Base-by-base conservation (phyloP, 306 rosid species). In the Canavalia gladiata region DNA sequence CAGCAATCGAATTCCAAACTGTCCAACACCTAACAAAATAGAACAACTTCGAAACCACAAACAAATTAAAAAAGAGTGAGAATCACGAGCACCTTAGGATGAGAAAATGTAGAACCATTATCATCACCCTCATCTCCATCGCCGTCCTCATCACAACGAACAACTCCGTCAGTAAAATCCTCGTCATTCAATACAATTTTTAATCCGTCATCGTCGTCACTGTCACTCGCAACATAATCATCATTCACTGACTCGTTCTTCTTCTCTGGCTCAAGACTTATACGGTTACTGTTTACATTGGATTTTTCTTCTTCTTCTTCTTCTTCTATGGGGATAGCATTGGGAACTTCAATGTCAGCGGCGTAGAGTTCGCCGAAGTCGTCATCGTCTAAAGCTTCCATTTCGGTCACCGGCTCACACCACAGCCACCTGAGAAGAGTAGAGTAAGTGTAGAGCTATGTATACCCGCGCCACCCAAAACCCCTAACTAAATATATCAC, bases 141-240 rank as follows among this genome's bases (percentile, higher is more conserved):
- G 25, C 54, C 66, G 25, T 39, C 76, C 2, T 45, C 82, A 11
- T 67, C 80, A 10, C 58, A 74, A 34, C 6, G 83, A 68, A 9
- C 86, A 54, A 11, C 56, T 18, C 47, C 74, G 73, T 6, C 45
- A 6, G 73, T 34, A 57, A 67, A 68, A 52, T 80, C 93, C 8
- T 81, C 91, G 51, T 90, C 92, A 39, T 90, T 90, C 85, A 92
- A 82, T n/a, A 92, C 83, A 6, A 92, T 92, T 31, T 89, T 85
- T 72, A 92, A 79, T 74, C 85, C 97, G 5, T 82, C 85, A 5
- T 82, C 85, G 3, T 60, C 70, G 57, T 65, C 71, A 60, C 94
- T 90, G 1, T 90, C 97, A 50, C 90, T 90, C 13, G 45, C 92
- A 54, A 29, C 37, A 37, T 10, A 81, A 57, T 52, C 80, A 50